A percentile compares a stretch with the other conserved stretches of the same genome.
Evolutionary conservation across 2,329 filamentous ascomycete genomes (phyloP).

Genomic region (Westerdykella sp.): DNA sequence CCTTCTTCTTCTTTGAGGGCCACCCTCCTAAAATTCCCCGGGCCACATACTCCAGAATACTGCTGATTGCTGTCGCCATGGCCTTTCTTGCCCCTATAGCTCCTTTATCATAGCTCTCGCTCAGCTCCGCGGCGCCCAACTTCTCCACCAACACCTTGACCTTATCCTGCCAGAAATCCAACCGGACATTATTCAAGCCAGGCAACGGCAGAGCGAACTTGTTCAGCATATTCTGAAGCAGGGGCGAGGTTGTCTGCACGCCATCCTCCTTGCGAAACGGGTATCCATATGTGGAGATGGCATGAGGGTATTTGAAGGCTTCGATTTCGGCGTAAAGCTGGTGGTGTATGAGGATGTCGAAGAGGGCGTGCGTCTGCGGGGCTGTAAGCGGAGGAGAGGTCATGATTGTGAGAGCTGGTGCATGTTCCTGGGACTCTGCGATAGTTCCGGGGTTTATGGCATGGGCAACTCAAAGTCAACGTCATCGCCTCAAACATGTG

Average conservation of each 20-base stretch:
- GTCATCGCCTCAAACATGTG: too few relatives aligned
- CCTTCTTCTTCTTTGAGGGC: constrained; percentile 33
- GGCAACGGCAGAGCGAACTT: constrained; percentile 61
- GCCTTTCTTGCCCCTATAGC: constrained; percentile 68
- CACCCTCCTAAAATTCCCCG: constrained; percentile 61
- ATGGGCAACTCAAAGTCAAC: too few relatives aligned
- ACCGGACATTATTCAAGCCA: constrained; percentile 56
- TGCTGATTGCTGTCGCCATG: constrained; percentile 63
- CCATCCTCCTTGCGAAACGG: constrained; percentile 53
- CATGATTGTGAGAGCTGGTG: too few relatives aligned
- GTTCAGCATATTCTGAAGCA: constrained; percentile 63
- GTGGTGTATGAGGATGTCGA: constrained; percentile 51
- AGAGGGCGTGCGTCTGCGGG: constrained; percentile 45
- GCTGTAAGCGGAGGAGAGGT: constrained; percentile 33
- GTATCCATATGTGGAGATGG: constrained; percentile 62
- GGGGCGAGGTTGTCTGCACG: constrained; percentile 51
- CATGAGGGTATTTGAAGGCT: constrained; percentile 59
- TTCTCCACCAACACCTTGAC: constrained; percentile 28
- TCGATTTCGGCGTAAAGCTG: constrained; percentile 61
- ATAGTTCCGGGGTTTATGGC: too few relatives aligned
- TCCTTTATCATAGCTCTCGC: constrained; percentile 77
- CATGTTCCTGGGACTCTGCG: too few relatives aligned
- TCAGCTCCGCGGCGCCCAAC: constrained; percentile 62
- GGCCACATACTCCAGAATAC: constrained; percentile 62
- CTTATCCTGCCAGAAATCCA: constrained; percentile 40